A percentile compares a stretch with the other conserved stretches of the same genome.
Conservation (phyloP, 192 early-diverging fungal species). For the Coemansia sp. region DNA sequence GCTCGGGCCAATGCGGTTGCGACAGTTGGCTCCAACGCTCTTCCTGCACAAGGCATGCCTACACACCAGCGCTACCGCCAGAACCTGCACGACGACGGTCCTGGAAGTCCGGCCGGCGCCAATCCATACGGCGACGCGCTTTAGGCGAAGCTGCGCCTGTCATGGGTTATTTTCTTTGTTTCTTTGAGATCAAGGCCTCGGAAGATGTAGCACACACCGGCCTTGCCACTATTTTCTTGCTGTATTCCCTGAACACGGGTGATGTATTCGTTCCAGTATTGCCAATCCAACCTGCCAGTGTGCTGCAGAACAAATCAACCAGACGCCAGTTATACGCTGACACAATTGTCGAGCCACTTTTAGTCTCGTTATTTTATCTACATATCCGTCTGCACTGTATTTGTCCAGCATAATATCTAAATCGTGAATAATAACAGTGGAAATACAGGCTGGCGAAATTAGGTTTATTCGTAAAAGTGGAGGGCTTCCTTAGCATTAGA, state of each 20-base stretch:
- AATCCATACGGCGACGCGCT: constrained; percentile 35
- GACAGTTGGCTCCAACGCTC: constrained; percentile 16
- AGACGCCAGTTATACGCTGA: not conserved
- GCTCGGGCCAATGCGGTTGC: constrained; percentile 22
- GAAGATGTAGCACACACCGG: not conserved
- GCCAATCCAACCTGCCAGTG: not conserved
- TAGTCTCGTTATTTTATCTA: not conserved
- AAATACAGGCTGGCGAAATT: no score
- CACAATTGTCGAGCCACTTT: not conserved
- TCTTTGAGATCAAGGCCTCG: not conserved
- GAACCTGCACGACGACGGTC: constrained; percentile 37
- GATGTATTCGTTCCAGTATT: constrained; percentile 1
- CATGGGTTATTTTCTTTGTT: constrained; percentile 2
- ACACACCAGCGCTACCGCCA: constrained; percentile 44
- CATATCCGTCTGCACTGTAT: not conserved
- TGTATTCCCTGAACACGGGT: not conserved
- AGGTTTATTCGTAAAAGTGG: no score
- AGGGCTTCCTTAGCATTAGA: no score
- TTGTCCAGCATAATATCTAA: not conserved
- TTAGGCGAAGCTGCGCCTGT: constrained; percentile 4
- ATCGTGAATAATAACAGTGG: no score
- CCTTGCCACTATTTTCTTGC: constrained; percentile 1
- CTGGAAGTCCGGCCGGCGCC: constrained; percentile 18
- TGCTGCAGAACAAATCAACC: not conserved
- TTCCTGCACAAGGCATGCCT: constrained; percentile 15